These are phyloP conservation scores for Pterula multifida DNA, from an alignment of 1,284 basidiomycete genomes.

Conservation along the genomic window DNA sequence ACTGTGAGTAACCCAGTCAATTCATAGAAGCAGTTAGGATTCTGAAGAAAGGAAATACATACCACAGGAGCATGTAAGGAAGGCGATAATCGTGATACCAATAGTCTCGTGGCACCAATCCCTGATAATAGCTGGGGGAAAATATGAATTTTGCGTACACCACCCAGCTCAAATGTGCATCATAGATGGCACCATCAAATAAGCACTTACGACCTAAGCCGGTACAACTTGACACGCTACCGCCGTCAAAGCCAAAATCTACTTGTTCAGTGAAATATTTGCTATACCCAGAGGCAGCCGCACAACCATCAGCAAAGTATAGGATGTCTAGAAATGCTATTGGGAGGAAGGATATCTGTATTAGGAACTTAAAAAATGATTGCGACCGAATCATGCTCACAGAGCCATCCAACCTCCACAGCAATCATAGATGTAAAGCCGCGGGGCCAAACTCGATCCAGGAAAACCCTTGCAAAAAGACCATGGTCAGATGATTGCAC, in stretches of 20 bases:
- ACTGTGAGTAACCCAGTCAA: no score
- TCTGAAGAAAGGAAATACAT: no score
- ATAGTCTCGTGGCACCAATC: neutral
- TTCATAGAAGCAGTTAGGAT: no score
- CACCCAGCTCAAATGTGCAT: no score
- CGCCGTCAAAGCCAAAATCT: no score
- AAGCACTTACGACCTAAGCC: no score
- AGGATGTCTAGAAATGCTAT: neutral
- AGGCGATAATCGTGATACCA: neutral
- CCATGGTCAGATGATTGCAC: neutral
- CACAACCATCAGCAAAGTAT: neutral
- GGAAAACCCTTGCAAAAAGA: slow-evolving; percentile 19
- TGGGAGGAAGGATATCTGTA: neutral
- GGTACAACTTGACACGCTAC: no score
- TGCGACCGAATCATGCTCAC: slow-evolving; percentile 16
- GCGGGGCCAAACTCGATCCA: slow-evolving; percentile 29
- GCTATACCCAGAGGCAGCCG: neutral
- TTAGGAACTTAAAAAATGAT: neutral
- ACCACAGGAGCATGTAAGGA: neutral
- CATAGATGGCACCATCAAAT: no score
- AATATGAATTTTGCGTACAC: no score
- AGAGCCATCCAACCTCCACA: slow-evolving; percentile 29
- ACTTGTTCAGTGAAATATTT: neutral
- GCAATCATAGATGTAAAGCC: slow-evolving; percentile 30
- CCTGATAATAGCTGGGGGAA: neutral